These are phyloP conservation scores for Epithemia pelagica DNA, from an alignment of 108 stramenopile genomes.

Conservation along the genomic window DNA sequence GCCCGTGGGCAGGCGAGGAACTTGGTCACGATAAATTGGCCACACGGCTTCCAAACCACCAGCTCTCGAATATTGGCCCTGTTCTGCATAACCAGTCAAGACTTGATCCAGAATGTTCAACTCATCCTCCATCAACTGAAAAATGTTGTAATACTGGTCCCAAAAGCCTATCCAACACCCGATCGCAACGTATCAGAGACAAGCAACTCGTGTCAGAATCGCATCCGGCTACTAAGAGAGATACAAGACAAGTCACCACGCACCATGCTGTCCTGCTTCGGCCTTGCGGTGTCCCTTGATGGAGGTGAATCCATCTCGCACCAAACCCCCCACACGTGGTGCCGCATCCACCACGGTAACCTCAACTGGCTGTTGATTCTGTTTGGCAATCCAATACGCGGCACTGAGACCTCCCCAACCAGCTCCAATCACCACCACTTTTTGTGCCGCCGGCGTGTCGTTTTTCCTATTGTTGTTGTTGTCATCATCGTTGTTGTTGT, in stretches of 20 bases:
- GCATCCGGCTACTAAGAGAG: no score
- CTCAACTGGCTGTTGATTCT: constrained; percentile 13
- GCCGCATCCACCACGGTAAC: constrained; percentile 71
- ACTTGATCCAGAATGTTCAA: constrained; percentile 22
- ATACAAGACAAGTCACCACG: no score
- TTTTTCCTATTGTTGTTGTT: no score
- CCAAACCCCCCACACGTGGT: constrained; percentile 64
- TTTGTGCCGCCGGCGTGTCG: no score
- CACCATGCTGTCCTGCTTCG: constrained; percentile 73
- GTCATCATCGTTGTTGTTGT: no score
- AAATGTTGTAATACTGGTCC: constrained; percentile 76
- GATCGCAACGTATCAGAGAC: no score
- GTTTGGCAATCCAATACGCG: constrained; percentile 52
- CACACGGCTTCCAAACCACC: constrained; percentile 63
- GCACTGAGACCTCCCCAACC: constrained; percentile 81
- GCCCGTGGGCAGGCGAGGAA: constrained; percentile 46
- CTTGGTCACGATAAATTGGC: constrained; percentile 47
- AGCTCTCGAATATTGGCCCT: constrained; percentile 62
- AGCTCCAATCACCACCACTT: constrained; percentile 69
- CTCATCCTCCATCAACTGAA: constrained; percentile 33
- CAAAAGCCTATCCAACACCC: constrained; percentile 67
- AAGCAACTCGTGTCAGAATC: no score
- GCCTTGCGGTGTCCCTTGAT: constrained; percentile 32
- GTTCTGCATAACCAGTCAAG: constrained; percentile 62
- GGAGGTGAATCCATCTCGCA: constrained; percentile 64